Conservation (phyloP, 1,139 yeast genomes). For the Diutina siamensis region DNA sequence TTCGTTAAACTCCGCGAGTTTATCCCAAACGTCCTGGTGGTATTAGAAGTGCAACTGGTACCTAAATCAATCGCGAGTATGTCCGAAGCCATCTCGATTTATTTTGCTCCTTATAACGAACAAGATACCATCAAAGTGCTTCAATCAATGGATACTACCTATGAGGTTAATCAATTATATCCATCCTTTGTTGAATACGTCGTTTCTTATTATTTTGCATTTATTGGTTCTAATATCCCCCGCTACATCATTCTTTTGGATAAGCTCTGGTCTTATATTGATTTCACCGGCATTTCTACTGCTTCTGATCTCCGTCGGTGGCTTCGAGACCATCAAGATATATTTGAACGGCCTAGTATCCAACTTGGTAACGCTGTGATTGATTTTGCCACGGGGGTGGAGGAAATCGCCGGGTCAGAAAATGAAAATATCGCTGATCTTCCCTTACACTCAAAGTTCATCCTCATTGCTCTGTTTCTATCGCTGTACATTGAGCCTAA, state of each 20-base stretch:
- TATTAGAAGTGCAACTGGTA: background rate
- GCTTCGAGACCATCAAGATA: background rate
- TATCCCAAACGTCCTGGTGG: background rate
- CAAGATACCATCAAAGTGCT: background rate
- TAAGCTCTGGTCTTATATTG: background rate
- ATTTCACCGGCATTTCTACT: background rate
- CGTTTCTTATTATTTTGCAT: background rate
- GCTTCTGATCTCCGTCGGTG: background rate
- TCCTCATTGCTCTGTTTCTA: conserved; percentile 56
- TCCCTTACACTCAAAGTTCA: conserved; percentile 46
- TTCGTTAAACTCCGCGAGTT: background rate
- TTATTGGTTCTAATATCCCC: background rate
- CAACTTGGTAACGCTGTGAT: background rate
- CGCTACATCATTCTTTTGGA: background rate
- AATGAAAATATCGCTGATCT: conserved; percentile 18
- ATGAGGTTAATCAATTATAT: background rate
- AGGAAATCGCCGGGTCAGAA: background rate
- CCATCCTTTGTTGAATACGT: background rate
- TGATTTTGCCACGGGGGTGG: background rate
- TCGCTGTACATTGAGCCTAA: conserved; percentile 58
- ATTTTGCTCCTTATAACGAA: background rate
- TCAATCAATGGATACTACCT: background rate
- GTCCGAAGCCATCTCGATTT: background rate
- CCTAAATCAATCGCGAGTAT: background rate
- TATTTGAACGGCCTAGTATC: background rate